These are phyloP conservation scores for Globisporangium acanthophoron DNA, from an alignment of 352 stramenopile species.

Conservation along the genomic window DNA sequence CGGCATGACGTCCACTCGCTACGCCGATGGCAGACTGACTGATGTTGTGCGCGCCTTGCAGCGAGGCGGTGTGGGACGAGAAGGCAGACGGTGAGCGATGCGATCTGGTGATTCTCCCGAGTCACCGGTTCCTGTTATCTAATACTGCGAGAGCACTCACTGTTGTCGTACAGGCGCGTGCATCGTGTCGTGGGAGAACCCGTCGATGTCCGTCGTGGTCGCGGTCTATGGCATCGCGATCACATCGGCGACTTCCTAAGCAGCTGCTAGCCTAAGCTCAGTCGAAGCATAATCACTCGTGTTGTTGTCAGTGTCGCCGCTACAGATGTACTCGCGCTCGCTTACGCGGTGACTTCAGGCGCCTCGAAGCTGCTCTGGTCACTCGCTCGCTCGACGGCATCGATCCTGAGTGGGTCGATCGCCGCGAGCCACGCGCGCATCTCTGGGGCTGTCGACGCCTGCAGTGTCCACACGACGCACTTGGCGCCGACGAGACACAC, in stretches of 20 bases:
- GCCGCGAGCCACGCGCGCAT: constrained; percentile 66
- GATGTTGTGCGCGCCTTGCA: constrained; percentile 17
- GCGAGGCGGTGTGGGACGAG: constrained; percentile 65
- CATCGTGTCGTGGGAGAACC: constrained; percentile 74
- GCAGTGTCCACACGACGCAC: constrained; percentile 66
- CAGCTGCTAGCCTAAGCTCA: neutral
- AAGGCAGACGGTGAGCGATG: constrained; percentile 48
- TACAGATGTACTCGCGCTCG: too few relatives aligned
- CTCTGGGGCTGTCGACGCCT: constrained; percentile 60
- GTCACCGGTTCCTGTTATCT: neutral
- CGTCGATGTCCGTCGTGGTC: constrained; percentile 55
- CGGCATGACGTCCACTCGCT: neutral
- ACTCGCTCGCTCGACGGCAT: constrained; percentile 16
- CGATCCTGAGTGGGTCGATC: constrained; percentile 68
- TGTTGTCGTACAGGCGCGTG: constrained; percentile 34
- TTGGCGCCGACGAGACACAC: constrained; percentile 42
- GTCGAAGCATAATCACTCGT: neutral
- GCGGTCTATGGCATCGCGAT: constrained; percentile 66
- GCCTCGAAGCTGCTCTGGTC: constrained; percentile 15
- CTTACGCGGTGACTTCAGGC: constrained; percentile 18
- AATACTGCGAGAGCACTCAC: neutral
- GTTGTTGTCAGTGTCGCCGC: too few relatives aligned
- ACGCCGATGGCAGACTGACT: neutral
- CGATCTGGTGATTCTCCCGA: neutral
- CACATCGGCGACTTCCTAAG: constrained; percentile 11